Conservation (phyloP, 2,329 filamentous ascomycete species). For the Bipolaris sorokiniana region DNA sequence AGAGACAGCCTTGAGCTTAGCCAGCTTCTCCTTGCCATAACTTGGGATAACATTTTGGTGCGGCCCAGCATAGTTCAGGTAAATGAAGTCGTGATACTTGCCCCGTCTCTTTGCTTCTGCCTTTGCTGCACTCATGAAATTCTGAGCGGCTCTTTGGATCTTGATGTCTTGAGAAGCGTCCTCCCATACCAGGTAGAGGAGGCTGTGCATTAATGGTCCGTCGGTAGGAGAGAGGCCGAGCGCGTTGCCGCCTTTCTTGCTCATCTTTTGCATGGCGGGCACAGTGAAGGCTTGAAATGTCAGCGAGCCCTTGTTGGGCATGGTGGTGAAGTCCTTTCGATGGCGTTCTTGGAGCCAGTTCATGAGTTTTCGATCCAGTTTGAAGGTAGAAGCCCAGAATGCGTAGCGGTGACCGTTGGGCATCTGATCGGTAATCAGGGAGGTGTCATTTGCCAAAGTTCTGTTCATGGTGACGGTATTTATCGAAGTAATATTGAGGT, state of each 20-base stretch:
- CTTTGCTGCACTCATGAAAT: constrained; percentile 25
- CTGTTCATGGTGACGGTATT: constrained; percentile 26
- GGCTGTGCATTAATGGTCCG: constrained; percentile 27
- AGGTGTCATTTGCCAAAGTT: constrained; percentile 18
- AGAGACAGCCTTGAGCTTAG: constrained; percentile 25
- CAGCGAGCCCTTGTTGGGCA: constrained; percentile 27
- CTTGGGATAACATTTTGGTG: constrained; percentile 52
- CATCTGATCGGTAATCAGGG: constrained; percentile 42
- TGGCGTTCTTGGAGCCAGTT: constrained; percentile 23
- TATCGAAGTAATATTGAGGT: constrained; percentile 28
- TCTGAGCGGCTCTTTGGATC: constrained; percentile 19
- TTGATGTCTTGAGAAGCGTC: constrained; percentile 17
- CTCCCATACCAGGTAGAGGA: constrained; percentile 19
- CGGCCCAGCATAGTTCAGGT: constrained; percentile 55
- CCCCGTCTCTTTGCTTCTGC: constrained; percentile 23
- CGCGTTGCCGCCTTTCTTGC: constrained; percentile 37
- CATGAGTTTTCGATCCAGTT: constrained; percentile 28
- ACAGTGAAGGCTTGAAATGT: constrained; percentile 34
- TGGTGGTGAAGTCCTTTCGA: constrained; percentile 19
- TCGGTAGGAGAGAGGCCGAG: constrained; percentile 29
- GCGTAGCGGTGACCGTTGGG: constrained; percentile 36
- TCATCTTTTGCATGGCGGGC: constrained; percentile 29
- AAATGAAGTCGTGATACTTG: constrained; percentile 32
- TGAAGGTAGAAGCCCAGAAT: constrained; percentile 38
- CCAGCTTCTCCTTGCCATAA: constrained; percentile 50